Conservation (phyloP, 108 stramenopile species). For the Thalassiosira profunda region DNA sequence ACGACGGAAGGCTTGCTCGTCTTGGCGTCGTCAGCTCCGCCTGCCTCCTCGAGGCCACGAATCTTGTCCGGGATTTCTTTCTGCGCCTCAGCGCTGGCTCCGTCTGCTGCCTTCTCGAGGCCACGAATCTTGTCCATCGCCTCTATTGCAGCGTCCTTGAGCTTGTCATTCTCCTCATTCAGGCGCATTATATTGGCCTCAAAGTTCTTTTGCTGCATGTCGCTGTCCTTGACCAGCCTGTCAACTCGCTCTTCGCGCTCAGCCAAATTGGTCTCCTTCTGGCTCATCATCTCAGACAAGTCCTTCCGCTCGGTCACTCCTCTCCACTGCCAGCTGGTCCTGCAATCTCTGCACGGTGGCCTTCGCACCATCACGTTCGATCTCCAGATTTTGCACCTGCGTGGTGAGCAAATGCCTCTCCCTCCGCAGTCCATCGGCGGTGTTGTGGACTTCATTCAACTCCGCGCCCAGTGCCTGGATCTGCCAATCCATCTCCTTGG, state of each 20-base stretch:
- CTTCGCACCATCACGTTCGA: conserved; percentile 44
- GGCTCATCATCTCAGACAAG: conserved; percentile 27
- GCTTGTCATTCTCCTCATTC: conserved; percentile 30
- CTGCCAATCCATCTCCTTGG: conserved; percentile 27
- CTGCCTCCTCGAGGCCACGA: conserved; percentile 51
- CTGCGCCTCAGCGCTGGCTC: too few species aligned
- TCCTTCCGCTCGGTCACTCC: conserved; percentile 45
- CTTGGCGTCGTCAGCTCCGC: conserved; percentile 51
- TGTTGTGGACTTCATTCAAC: conserved; percentile 38
- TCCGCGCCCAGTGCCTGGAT: conserved; percentile 41
- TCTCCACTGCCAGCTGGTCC: conserved; percentile 39
- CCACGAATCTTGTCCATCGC: conserved; percentile 59
- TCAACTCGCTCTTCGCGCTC: conserved; percentile 24
- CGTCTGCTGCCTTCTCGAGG: conserved; percentile 46
- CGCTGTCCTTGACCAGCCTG: conserved; percentile 18
- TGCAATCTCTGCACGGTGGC: conserved; percentile 30
- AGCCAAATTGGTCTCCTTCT: conserved; percentile 29
- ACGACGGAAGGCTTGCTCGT: conserved; percentile 43
- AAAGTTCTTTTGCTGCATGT: conserved; percentile 16
- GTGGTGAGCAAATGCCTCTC: conserved; percentile 32
- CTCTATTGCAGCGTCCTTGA: conserved; percentile 30
- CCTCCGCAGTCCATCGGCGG: conserved; percentile 25
- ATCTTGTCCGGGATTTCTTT: too few species aligned
- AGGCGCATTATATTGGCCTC: conserved; percentile 31
- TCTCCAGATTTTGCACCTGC: conserved; percentile 37